Percentiles rank a stretch among this genome's conserved stretches.
Conservation (phyloP, 805 yeast species). For the Lachancea waltii region DNA sequence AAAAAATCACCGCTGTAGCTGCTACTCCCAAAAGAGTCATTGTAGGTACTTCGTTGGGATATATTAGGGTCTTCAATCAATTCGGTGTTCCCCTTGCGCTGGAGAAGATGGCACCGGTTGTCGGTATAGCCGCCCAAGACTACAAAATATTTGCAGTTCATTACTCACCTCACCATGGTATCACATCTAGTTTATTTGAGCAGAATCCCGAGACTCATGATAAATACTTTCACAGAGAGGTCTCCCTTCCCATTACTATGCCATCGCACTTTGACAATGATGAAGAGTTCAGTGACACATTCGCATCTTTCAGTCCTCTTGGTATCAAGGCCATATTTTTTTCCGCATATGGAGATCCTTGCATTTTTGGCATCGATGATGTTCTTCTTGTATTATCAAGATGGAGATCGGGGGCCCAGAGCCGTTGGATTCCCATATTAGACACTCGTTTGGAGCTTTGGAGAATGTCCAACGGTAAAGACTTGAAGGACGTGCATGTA, state of each 20-base stretch:
- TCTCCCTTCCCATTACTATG: conserved; percentile 37
- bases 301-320: conserved; percentile 24
- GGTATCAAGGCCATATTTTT: conserved; percentile 67
- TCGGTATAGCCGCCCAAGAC: conserved; percentile 60
- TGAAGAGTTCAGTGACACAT: conserved; percentile 32
- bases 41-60: conserved; percentile 73
- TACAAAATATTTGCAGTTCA: conserved; percentile 51
- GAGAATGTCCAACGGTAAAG: conserved; percentile 45
- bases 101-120: conserved; percentile 65
- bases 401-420: conserved; percentile 73
- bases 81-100: conserved; percentile 68
- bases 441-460: conserved; percentile 44
- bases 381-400: conserved; percentile 60
- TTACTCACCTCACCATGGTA: conserved; percentile 24
- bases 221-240: conserved; percentile 39
- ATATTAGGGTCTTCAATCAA: conserved; percentile 60
- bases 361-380: conserved; percentile 74
- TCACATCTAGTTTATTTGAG: conserved; percentile 27
- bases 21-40: conserved; percentile 55
- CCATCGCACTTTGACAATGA: conserved; percentile 16
- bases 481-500: conserved; percentile 48
- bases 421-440: conserved; percentile 82
- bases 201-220: conserved; percentile 23
- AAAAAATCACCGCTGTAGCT: conserved; percentile 61
- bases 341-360: conserved; percentile 85